phyloP scores from a whole-genome alignment of 2,329 filamentous ascomycete species.

The Tolypocladium ophioglossoides region DNA sequence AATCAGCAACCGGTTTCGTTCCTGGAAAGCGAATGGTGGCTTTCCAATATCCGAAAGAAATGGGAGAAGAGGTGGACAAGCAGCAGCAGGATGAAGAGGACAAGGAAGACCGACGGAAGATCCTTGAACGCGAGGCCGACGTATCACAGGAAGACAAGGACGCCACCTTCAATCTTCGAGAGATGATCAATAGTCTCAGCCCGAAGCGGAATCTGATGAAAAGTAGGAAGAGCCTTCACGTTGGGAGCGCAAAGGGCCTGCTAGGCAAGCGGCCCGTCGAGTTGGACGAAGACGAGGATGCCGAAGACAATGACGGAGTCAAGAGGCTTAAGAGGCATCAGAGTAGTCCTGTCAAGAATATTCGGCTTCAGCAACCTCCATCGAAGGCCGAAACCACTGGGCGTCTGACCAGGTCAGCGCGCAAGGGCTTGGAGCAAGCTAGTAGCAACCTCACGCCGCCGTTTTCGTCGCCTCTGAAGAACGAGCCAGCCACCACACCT shows the following conservation, averaged over 20 bases:
- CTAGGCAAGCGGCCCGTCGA: conserved; percentile 66
- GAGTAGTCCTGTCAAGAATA: conserved; percentile 66
- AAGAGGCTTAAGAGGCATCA: conserved; percentile 64
- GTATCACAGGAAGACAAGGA: conserved; percentile 43
- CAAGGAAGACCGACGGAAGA: conserved; percentile 47
- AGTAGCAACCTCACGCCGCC: conserved; percentile 29
- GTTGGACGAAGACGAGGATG: conserved; percentile 55
- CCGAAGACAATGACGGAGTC: conserved; percentile 46
- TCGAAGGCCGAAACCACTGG: conserved; percentile 58
- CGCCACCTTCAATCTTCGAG: conserved; percentile 55
- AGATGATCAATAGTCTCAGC: conserved; percentile 69
- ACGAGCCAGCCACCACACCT: conserved; percentile 40
- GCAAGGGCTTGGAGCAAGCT: conserved; percentile 33
- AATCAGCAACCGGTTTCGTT: conserved; percentile 53
- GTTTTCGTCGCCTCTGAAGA: conserved; percentile 37
- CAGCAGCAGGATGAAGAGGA: conserved; percentile 49
- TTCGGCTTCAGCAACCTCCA: conserved; percentile 58
- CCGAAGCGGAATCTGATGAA: conserved; percentile 60
- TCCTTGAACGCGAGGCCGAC: conserved; percentile 40
- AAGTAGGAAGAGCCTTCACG: conserved; percentile 65
- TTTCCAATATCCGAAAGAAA: conserved; percentile 54
- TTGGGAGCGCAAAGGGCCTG: conserved; percentile 62
- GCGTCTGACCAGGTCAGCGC: conserved; percentile 39
- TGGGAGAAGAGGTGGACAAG: conserved; percentile 53
- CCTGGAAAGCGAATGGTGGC: conserved; percentile 42